Evolutionary conservation across 768 basidiomycete genomes (phyloP).

Genomic region (Guyanaporus albipodus): DNA sequence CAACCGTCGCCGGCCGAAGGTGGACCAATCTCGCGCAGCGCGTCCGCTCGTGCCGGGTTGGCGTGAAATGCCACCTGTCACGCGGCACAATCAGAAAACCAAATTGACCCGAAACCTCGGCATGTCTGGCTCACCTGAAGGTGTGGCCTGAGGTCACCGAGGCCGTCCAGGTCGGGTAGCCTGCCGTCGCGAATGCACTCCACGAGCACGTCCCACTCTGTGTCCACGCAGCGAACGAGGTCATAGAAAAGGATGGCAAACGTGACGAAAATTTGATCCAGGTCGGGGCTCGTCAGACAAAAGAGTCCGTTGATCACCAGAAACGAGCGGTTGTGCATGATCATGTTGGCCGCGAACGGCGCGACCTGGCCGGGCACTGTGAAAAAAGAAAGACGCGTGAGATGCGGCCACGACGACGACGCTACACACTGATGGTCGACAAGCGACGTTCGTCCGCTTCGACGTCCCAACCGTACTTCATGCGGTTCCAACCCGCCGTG

Average conservation of each 20-base stretch:
- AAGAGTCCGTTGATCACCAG: conserved; percentile 17
- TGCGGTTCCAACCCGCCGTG: conserved; percentile 1
- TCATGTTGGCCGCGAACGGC: conserved; percentile 8
- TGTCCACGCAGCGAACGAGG: conserved; percentile 5
- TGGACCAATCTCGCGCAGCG: conserved; percentile 14
- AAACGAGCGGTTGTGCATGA: conserved; percentile 11
- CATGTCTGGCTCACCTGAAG: conserved; percentile 6
- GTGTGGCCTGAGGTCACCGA: conserved; percentile 3
- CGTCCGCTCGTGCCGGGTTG: conserved; percentile 8
- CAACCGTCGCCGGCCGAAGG: conserved; percentile 11
- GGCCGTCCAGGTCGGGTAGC: conserved; percentile 13
- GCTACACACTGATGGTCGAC: conserved; percentile 3
- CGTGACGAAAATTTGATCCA: conserved; percentile 4
- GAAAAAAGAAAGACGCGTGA: not conserved
- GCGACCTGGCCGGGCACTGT: conserved; percentile 8
- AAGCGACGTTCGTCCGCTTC: conserved; percentile 11
- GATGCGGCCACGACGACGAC: too few relatives aligned
- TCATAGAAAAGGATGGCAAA: conserved; percentile 12
- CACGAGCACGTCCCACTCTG: conserved; percentile 9
- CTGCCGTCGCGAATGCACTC: conserved; percentile 5
- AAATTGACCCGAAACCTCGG: not conserved
- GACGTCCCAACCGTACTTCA: conserved; percentile 2
- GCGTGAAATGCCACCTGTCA: conserved; percentile 5
- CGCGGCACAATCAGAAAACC: not conserved
- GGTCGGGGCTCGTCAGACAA: conserved; percentile 4